Base-by-base conservation (phyloP, 2,329 filamentous ascomycete species). In the Verticillium nonalfalfae region DNA sequence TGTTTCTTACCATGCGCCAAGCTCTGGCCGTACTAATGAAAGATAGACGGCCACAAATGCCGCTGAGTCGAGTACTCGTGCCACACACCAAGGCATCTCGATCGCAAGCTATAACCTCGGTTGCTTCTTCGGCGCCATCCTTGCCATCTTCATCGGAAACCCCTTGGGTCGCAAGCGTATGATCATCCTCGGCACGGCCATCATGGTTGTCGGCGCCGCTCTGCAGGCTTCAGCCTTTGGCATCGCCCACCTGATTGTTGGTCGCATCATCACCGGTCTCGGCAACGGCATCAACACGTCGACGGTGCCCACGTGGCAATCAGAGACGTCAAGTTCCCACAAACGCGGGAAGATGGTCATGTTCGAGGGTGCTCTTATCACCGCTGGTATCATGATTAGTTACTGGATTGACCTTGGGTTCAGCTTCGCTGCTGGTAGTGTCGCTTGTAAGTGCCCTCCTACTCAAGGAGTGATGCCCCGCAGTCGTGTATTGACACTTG, bases 351-450 rank as follows among this genome's bases (percentile, higher is more conserved):
- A 83, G 65, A 74, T 85, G 33, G 82, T 87, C 69, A 85, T 85
- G 81, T 79, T 86, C 56, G 83, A 86, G 68, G 83, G 83, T 18
- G 81, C 82, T 5, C 74, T 85, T 59, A 85, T 86, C 64, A 84
- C 82, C 0, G 76, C 78, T 31, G 84, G 84, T 39, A 82, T 85
- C 69, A 82, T 81, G 68, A 75, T 85, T 26, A 81, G 78, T 4
- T 86, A 86, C 71, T 87, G 85, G 85, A 76, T 87, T 56, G 83
- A 86, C 64, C 80, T 85, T 52, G 84, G 82, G 21, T 76, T 85
- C 64, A 82, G 79, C 3, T 85, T 82, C 65, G 76, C 79, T 4
- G 80, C 75, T 1, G 76, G 76, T 56, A 78, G 78, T 11, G 76
- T 82, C 31, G 73, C 78, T 0, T 85, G 57, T 58, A 26, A 52